A percentile compares a stretch with the other conserved stretches of the same genome.
phyloP scores from a whole-genome alignment of 164 flowering plant species.

The Aristolochia fimbriata region DNA sequence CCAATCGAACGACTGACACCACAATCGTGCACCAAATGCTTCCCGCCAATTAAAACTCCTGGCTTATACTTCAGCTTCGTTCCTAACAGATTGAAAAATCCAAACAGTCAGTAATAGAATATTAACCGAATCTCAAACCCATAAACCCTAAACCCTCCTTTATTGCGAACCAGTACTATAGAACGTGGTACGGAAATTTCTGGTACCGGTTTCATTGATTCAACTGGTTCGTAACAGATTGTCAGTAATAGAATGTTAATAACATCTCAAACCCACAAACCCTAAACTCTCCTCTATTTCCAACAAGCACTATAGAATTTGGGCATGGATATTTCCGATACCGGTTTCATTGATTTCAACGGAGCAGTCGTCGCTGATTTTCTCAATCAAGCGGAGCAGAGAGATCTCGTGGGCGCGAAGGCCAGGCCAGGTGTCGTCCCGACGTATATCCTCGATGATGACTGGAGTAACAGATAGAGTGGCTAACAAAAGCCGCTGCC shows the following conservation, averaged over 20 bases:
- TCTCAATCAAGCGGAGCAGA: conserved; percentile 66
- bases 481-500: conserved; percentile 61
- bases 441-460: conserved; percentile 59
- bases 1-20: conserved; percentile 73
- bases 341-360: conserved; percentile 83
- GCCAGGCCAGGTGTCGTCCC: conserved; percentile 63
- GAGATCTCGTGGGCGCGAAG: conserved; percentile 72
- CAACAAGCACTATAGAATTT: too few species aligned
- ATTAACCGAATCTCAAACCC: neutral
- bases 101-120: neutral
- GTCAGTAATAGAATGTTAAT: too few species aligned
- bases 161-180: neutral
- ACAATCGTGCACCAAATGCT: conserved; percentile 61
- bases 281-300: too few species aligned
- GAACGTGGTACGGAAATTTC: neutral
- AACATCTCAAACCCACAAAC: too few species aligned
- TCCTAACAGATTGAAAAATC: conserved; percentile 24
- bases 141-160: neutral
- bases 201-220: conserved; percentile 74
- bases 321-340: too few species aligned
- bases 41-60: conserved; percentile 82
- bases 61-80: conserved; percentile 90
- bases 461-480: conserved; percentile 65
- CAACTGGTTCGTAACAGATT: too few species aligned
- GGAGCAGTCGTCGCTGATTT: conserved; percentile 55